Base-by-base conservation (phyloP, 2,329 filamentous ascomycete genomes). In the Elsinoe fawcettii region DNA sequence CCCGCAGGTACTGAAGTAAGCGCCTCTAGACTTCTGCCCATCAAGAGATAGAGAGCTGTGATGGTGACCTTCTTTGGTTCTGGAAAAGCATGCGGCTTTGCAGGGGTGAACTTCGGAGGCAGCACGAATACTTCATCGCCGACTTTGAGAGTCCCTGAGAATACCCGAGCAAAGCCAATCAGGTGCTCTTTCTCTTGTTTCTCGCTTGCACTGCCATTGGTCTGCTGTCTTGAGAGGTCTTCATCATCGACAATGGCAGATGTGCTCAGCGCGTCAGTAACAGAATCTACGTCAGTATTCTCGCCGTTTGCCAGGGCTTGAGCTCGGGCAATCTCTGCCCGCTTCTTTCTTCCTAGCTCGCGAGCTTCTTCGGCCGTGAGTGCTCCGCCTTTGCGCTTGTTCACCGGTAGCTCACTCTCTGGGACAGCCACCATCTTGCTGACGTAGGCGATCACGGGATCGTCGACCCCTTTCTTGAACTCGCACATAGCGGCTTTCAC, bases 361-460 rank as follows among this genome's bases (percentile, higher is more conserved):
- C 88, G 79, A 2, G 93, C 93, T 72, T 97, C 93, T 61, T 96
- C 93, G 1, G 90, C 87, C 37, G 83, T 95, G 66, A 97, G 79
- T 43, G 84, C 74, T 18, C 74, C 84, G 0, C 86, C 85, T 14
- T 83, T 80, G 46, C 89, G 80, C 70, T 87, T 95, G 70, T 96
- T 96, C 55, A 92, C 83, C 0, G 89, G 88, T 4, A 99, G 76
- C 65, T 99, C 92, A 70, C 89, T 96, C 66, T 95, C 89, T 0
- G 90, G 92, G 11, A 99, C 80, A 0, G 93, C 93, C 1, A 97
- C 88, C 90, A 99, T 96, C 70, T 99, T 99, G 74, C 92, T 97
- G 60, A 99, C 88, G 63, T 96, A 99, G 7, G 89, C 92, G 1
- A 99, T 89, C 0, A 95, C 84, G 0, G 92, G 91, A 58, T 87